Evolutionary conservation across 257 asterid genomes (phyloP), one percentile per base, ranked within the genome.

Genomic region (Solanum bukasovii): DNA sequence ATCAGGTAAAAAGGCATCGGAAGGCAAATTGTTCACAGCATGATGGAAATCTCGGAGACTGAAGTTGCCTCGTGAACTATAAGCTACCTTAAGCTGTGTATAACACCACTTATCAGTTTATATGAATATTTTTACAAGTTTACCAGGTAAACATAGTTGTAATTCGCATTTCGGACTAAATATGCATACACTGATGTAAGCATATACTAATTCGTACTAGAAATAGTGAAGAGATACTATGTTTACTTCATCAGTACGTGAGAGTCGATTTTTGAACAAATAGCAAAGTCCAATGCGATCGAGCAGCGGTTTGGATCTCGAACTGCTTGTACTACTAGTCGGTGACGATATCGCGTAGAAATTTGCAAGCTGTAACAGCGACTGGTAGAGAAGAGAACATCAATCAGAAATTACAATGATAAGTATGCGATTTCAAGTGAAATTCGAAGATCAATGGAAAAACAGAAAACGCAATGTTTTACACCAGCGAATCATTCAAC

Each of bases 221-320:
- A 31, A n/a, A 29, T 25, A 67, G 87, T 83, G 68, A 77, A 5
- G 61, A 23, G 4, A 10, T 16, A 89, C 52, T 87, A 73, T 35
- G 86, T 10, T 85, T 88, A 94, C 99, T 94, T 96, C 98, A 83
- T 93, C 93, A 35, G 88, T 88, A 88, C 94, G 91, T 49, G 95
- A 88, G 87, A 87, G 89, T 74, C 95, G 94, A 89, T 92, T 92
- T 40, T 93, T 90, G 46, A 84, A 84, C 52, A 95, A 89, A 78
- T 96, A 97, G 91, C 97, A 93, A 44, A 96, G 91, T 83, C 98
- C 98, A 81, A 97, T 95, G 72, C 94, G 96, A 91, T 97, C 98
- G n/a, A 78, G 94, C 65, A 94, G 91, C 34, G 92, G 93, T 89
- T 92, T 92, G 87, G 93, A 89, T 90, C 79, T 90, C 79, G 81